Conservation (phyloP, 306 rosid species). For the Psophocarpus tetragonolobus region DNA sequence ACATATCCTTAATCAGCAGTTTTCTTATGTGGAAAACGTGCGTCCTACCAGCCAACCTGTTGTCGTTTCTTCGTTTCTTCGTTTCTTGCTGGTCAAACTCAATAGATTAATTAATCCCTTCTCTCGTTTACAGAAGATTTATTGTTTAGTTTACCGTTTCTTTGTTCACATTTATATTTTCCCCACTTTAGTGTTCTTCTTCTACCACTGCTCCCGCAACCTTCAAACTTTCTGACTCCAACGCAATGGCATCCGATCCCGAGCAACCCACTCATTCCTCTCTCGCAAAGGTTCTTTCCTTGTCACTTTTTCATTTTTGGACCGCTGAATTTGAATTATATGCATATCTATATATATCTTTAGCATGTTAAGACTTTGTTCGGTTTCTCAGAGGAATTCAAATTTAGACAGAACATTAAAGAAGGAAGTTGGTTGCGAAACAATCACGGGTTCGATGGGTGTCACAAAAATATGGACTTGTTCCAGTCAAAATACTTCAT, state of each 20-base stretch:
- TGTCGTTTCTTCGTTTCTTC: rapidly evolving
- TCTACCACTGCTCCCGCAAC: background rate
- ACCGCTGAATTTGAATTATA: background rate
- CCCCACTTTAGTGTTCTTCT: background rate
- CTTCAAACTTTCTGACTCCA: background rate
- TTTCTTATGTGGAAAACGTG: background rate
- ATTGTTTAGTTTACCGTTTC: background rate
- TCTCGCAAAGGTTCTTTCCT: conserved; percentile 42
- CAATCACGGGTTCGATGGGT: conserved; percentile 14
- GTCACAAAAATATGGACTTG: conserved; percentile 19
- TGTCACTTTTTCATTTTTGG: background rate
- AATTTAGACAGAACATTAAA: background rate
- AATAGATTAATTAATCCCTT: background rate
- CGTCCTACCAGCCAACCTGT: background rate
- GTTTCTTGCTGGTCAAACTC: background rate
- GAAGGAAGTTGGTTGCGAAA: background rate
- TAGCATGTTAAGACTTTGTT: background rate
- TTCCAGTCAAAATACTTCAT: background rate
- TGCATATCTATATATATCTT: background rate
- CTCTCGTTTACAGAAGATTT: background rate
- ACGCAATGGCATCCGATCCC: conserved; percentile 62
- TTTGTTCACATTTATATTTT: background rate
- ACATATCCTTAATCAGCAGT: background rate
- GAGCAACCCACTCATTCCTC: conserved; percentile 44
- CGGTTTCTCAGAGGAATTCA: background rate